Base-by-base conservation (phyloP, 2,329 filamentous ascomycete genomes). In the Pseudogymnoascus sp. region DNA sequence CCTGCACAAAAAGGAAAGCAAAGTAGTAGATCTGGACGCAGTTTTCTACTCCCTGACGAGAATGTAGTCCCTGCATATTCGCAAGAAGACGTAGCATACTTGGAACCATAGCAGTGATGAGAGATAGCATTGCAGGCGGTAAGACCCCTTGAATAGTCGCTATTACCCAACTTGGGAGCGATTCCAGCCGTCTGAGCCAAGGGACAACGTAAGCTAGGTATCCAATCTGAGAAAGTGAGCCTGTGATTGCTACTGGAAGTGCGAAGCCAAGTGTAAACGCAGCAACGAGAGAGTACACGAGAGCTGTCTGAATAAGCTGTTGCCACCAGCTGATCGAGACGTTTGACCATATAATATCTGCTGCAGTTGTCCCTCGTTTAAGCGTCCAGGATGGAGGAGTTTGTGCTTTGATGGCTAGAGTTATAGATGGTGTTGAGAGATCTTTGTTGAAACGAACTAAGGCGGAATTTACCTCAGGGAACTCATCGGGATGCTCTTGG, bases 371-470 rank as follows among this genome's bases (percentile, higher is more conserved):
- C 73, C 96, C 93, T 31, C 66, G 31, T 60, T 65, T 65, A 36
- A 67, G 54, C 25, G 64, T 67, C 62, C 23, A 68, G 23, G 57
- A 61, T 13, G 36, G 60, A 23, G 62, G 61, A 41, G 65, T 28
- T 48, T 25, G 31, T 4, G 65, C 62, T 60, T 66, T 65, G 11
- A 66, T 41, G 11, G 60, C 65, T 0, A 68, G 93, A 82, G 57
- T 90, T 87, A 54, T 54, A 8, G 93, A 41, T 8, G 6, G 7
- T 8, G 16, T 93, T 2, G 92, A 92, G 1, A 96, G 89, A 73
- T 96, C 92, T 71, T 96, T 89, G 73, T 97, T 96, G 81, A 98
- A 98, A 73, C 97, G 93, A 67, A 98, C 90, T 71, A 98, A 97
- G 0, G 93, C 93, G 0, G 92, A 96, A 71, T 90, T 96, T 90